Evolutionary conservation across 2,329 filamentous ascomycete genomes (phyloP), one percentile per base, ranked within the genome.

Genomic region (Aschersonia sp.): DNA sequence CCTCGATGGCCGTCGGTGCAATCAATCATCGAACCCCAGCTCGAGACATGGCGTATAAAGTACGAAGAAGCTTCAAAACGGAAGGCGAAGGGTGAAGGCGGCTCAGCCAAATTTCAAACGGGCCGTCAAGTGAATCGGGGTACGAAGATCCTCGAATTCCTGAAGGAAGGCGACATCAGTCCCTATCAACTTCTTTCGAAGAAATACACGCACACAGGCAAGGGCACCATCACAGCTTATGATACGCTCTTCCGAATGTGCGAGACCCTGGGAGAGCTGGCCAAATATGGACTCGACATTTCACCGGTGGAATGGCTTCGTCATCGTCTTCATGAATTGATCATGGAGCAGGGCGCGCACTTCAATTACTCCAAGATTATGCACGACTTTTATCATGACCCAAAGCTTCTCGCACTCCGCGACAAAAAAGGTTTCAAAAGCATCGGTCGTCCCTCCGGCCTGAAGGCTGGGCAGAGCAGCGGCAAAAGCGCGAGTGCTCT

Each of bases 111-210:
- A 45, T 78, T 76, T 51, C 66, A 77, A 52, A 71, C 73, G 5
- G 71, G 73, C 5, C 68, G 75, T 1, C 75, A 78, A 52, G 69
- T 78, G 45, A 78, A 78, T 51, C 69, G 75, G 4, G 76, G 76
- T 28, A 62, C 67, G 9, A 60, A 65, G 29, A 71, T 77, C n/a
- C 62, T 78, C 35, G 66, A 72, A 43, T 79, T 76, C 48, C 60
- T 79, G 4, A 59, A 67, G 5, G 61, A 68, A 1, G 72, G 69
- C n/a, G 63, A 69, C 2, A 71, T 78, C 50, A 73, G 74, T 52
- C 76, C 76, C 0, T 78, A 74, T 49, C 76, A 80, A 56, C 67
- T 79, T 7, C 64, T 78, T 3, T 66, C 61, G 32, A 78, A 78
- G 58, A 63, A 66, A 28, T 75, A 68, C 54, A 71, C 77, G 48